phyloP scores from a whole-genome alignment of 2,329 filamentous ascomycete genomes.

The Fusarium sp. region DNA sequence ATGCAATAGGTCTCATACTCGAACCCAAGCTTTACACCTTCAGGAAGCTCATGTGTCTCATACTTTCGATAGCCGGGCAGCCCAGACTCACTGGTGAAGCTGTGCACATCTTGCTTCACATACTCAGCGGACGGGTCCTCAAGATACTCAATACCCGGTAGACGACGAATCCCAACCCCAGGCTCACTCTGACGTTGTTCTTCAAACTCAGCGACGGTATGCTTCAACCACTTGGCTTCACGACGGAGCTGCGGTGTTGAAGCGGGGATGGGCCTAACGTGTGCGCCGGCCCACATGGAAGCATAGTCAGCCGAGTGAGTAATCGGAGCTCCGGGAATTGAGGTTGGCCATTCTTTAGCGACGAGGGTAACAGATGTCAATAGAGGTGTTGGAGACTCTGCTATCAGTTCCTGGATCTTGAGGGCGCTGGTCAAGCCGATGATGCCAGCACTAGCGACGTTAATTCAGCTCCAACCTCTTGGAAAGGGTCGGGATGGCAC shows the following conservation, averaged over 20 bases:
- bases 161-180: slow-evolving; percentile 62
- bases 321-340: slow-evolving; percentile 51
- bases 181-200: slow-evolving; percentile 45
- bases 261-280: slow-evolving; percentile 66
- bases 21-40: slow-evolving; percentile 61
- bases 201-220: slow-evolving; percentile 47
- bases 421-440: slow-evolving; percentile 66
- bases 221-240: slow-evolving; percentile 53
- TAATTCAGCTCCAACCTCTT: not conserved
- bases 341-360: slow-evolving; percentile 55
- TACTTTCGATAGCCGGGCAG: slow-evolving; percentile 51
- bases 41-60: slow-evolving; percentile 56
- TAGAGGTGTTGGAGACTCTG: not conserved
- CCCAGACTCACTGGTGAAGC: slow-evolving; percentile 50
- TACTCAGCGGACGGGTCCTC: slow-evolving; percentile 62
- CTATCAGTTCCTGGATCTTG: slow-evolving; percentile 56
- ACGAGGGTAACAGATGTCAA: slow-evolving; percentile 47
- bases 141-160: slow-evolving; percentile 67
- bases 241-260: slow-evolving; percentile 52
- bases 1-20: slow-evolving; percentile 70
- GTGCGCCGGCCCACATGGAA: slow-evolving; percentile 71
- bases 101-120: slow-evolving; percentile 45
- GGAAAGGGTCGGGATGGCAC: accelerated
- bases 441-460: slow-evolving; percentile 63
- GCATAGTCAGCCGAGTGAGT: slow-evolving; percentile 62